A percentile compares a stretch with the other conserved stretches of the same genome.
phyloP scores from a whole-genome alignment of 441 rosid species.

The Isatis lusitanica region DNA sequence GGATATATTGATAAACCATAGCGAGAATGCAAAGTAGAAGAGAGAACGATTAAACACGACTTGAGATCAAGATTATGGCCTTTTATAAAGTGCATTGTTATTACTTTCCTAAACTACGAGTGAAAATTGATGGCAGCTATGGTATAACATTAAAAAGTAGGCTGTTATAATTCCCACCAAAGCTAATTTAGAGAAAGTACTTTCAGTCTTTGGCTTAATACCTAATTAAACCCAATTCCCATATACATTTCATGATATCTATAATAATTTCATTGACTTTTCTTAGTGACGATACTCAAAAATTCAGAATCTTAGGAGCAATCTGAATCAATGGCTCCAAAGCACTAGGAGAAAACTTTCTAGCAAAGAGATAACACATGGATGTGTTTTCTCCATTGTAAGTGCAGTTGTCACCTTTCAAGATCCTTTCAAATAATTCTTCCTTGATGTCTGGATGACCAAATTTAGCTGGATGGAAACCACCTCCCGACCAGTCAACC shows the following conservation, averaged over 20 bases:
- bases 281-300: slow-evolving; percentile 28
- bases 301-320: slow-evolving; percentile 54
- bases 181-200: too few species aligned
- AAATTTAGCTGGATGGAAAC: slow-evolving; percentile 88
- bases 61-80: too few species aligned
- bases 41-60: too few species aligned
- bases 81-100: too few species aligned
- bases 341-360: slow-evolving; percentile 81
- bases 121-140: too few species aligned
- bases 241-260: not conserved
- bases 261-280: not conserved
- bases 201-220: too few species aligned
- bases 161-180: too few species aligned
- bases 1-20: too few species aligned
- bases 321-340: slow-evolving; percentile 58
- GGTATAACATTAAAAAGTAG: too few species aligned
- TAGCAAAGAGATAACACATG: slow-evolving; percentile 63
- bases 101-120: too few species aligned
- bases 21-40: too few species aligned
- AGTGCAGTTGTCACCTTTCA: slow-evolving; percentile 43
- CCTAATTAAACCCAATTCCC: not conserved
- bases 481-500: slow-evolving; percentile 98
- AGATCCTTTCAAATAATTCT: slow-evolving; percentile 56
- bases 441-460: slow-evolving; percentile 63
- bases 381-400: slow-evolving; percentile 51